Conservation (phyloP, 2,329 filamentous ascomycete species). For the Cytospora piceicola region DNA sequence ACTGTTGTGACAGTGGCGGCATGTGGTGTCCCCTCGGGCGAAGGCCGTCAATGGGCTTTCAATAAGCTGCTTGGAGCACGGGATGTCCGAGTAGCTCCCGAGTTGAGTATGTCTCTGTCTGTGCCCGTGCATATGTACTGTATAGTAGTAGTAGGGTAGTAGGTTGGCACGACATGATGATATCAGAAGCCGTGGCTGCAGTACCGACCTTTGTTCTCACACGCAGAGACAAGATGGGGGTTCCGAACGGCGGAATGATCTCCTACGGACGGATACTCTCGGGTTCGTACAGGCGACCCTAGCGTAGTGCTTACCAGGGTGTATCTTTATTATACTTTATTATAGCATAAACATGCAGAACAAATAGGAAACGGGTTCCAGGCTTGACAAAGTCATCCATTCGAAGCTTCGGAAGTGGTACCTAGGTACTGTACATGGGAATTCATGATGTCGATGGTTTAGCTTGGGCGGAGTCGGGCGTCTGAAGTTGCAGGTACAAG, state of each 20-base stretch:
- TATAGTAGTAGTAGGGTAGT: background rate
- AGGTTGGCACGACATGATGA: conserved; percentile 1
- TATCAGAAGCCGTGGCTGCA: conserved; percentile 1
- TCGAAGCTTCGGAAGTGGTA: background rate
- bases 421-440: background rate
- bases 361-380: background rate
- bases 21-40: conserved; percentile 13
- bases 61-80: background rate
- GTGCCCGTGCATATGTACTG: background rate
- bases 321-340: background rate
- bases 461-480: background rate
- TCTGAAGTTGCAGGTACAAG: conserved; percentile 21
- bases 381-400: background rate
- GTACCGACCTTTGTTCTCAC: background rate
- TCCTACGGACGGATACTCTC: background rate
- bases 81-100: background rate
- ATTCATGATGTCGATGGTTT: background rate
- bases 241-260: background rate
- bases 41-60: conserved; percentile 4
- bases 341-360: no score
- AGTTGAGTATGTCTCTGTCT: background rate
- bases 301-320: background rate
- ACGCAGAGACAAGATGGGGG: background rate
- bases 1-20: conserved; percentile 6
- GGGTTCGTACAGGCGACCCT: background rate